phyloP scores from a whole-genome alignment of 2,329 filamentous ascomycete species.

The Zymoseptoria tritici region DNA sequence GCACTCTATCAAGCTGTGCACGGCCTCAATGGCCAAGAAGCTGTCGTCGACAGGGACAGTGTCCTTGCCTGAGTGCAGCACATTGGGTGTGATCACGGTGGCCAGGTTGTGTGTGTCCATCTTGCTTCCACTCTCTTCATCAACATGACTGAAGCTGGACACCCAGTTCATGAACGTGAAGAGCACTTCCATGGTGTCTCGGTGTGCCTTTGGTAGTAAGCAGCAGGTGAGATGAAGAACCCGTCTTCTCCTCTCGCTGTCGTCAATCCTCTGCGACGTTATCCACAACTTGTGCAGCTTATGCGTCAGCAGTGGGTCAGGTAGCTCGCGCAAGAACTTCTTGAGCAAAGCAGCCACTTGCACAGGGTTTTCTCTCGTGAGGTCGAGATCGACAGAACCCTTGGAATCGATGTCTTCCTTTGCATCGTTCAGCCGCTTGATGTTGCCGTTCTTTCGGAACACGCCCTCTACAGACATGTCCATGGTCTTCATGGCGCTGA shows the following conservation, averaged over 20 bases:
- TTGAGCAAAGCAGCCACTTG: constrained; percentile 91
- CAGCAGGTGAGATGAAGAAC: constrained; percentile 88
- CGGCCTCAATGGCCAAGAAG: constrained; percentile 87
- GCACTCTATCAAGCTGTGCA: constrained; percentile 81
- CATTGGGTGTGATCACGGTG: constrained; percentile 94
- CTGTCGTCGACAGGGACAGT: constrained; percentile 59
- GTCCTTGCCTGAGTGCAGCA: constrained; percentile 51
- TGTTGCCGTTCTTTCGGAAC: constrained; percentile 98
- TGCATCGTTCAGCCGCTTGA: constrained; percentile 82
- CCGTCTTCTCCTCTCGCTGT: constrained; percentile 73
- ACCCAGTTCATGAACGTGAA: constrained; percentile 98
- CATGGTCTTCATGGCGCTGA: constrained; percentile 95
- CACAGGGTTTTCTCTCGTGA: constrained; percentile 82
- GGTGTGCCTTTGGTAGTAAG: constrained; percentile 81
- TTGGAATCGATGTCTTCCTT: constrained; percentile 79
- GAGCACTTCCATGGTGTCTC: constrained; percentile 88
- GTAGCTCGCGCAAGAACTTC: constrained; percentile 88
- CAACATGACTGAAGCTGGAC: constrained; percentile 91
- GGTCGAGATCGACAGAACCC: constrained; percentile 75
- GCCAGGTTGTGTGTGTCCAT: constrained; percentile 98
- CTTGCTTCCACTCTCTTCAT: constrained; percentile 94
- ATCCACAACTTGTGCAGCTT: constrained; percentile 91
- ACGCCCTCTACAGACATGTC: constrained; percentile 98
- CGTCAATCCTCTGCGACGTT: constrained; percentile 74
- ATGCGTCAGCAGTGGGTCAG: constrained; percentile 88